Evolutionary conservation across 805 yeast species (phyloP).

Genomic region (Kregervanrija pseudodelftensis): DNA sequence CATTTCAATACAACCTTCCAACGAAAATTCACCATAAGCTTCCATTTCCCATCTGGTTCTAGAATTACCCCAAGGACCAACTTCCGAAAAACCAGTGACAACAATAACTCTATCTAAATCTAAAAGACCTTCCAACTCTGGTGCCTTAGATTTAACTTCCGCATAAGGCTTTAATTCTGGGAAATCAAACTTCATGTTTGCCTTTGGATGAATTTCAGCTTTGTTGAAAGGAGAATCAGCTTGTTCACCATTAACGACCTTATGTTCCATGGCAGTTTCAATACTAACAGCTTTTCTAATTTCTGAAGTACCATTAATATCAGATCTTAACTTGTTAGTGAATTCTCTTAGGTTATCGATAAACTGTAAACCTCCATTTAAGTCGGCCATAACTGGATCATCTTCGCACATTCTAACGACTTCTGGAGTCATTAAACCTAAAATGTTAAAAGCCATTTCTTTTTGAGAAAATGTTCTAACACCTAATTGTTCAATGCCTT

Average conservation of each 20-base stretch:
- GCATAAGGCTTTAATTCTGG: constrained; percentile 77
- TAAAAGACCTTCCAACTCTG: constrained; percentile 81
- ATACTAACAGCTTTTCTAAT: constrained; percentile 91
- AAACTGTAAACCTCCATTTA: constrained; percentile 97
- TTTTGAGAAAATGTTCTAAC: constrained; percentile 97
- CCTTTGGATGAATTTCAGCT: constrained; percentile 82
- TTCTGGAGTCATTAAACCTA: constrained; percentile 88
- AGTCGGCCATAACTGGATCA: constrained; percentile 93
- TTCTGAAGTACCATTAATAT: constrained; percentile 75
- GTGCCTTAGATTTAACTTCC: constrained; percentile 59
- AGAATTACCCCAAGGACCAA: constrained; percentile 99
- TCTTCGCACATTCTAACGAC: constrained; percentile 83
- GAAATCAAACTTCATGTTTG: constrained; percentile 91
- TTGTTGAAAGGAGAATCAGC: constrained; percentile 82
- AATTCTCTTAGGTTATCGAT: constrained; percentile 85
- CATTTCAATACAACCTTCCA: constrained; percentile 98
- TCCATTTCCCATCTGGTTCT: constrained; percentile 99
- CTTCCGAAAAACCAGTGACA: constrained; percentile 97
- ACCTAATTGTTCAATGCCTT: constrained; percentile 91
- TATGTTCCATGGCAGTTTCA: constrained; percentile 85
- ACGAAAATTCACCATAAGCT: constrained; percentile 85
- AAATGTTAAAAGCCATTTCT: constrained; percentile 98
- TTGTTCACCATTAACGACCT: constrained; percentile 75
- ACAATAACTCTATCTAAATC: constrained; percentile 90
- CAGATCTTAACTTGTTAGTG: constrained; percentile 72